phyloP scores from a whole-genome alignment of 169 alveolate species.

The Babesia bigemina region DNA sequence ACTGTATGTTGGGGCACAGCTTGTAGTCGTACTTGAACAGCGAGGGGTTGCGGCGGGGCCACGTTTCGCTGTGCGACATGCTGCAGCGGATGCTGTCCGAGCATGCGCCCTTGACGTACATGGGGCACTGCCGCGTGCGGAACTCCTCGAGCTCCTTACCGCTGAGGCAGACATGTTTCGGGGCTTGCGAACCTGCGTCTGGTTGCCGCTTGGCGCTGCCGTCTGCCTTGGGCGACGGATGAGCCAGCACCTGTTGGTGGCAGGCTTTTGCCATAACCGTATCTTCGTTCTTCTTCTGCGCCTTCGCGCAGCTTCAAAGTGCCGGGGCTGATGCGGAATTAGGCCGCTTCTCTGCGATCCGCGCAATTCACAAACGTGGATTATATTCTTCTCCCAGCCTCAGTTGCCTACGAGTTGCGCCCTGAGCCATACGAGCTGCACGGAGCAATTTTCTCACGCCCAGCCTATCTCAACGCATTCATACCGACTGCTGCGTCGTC shows the following conservation, averaged over 20 bases:
- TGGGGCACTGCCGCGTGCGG: slow-evolving; percentile 61
- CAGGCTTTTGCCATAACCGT: neutral
- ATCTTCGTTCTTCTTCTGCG: neutral
- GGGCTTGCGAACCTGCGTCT: neutral
- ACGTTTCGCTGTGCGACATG: slow-evolving; percentile 68
- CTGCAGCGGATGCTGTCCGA: slow-evolving; percentile 45
- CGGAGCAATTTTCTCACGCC: neutral
- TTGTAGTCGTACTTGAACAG: slow-evolving; percentile 61
- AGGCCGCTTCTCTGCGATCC: too few relatives aligned
- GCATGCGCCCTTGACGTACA: slow-evolving; percentile 53
- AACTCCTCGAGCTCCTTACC: slow-evolving; percentile 61
- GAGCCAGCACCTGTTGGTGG: neutral
- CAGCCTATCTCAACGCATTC: neutral
- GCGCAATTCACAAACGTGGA: neutral
- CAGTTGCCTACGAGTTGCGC: neutral
- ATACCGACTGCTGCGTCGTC: neutral
- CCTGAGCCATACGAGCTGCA: neutral
- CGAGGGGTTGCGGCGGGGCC: slow-evolving; percentile 67
- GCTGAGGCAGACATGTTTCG: slow-evolving; percentile 56
- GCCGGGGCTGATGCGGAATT: too few relatives aligned
- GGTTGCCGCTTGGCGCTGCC: neutral
- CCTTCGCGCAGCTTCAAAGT: too few relatives aligned
- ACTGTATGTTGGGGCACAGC: slow-evolving; percentile 71
- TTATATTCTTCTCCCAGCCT: neutral
- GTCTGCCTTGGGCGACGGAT: neutral